These are phyloP conservation scores for Albugo candida DNA, from an alignment of 352 stramenopile genomes.

Conservation along the genomic window DNA sequence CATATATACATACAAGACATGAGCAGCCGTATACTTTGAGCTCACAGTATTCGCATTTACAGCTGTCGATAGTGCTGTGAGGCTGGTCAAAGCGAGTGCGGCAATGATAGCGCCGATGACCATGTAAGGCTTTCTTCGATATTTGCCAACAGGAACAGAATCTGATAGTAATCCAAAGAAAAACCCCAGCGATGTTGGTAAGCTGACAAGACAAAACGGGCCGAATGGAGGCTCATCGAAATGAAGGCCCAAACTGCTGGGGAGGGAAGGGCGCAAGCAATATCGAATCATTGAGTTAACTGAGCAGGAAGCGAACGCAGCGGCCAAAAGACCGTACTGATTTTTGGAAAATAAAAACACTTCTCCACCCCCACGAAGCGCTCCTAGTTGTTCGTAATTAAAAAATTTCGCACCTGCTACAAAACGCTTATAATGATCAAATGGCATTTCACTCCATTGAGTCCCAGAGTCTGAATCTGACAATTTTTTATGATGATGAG, in stretches of 20 bases:
- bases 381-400: constrained; percentile 15
- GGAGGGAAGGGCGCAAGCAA: background rate
- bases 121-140: constrained; percentile 47
- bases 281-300: background rate
- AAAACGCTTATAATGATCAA: constrained; percentile 2
- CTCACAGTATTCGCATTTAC: background rate
- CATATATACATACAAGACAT: constrained; percentile 9
- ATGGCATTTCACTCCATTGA: no score
- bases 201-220: constrained; percentile 1
- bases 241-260: background rate
- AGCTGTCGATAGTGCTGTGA: constrained; percentile 10
- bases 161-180: constrained; percentile 41
- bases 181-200: constrained; percentile 7
- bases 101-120: constrained; percentile 33
- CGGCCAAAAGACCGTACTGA: constrained; percentile 3
- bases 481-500: no score
- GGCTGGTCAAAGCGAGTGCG: constrained; percentile 17
- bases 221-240: background rate
- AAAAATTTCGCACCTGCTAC: constrained; percentile 14
- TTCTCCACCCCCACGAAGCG: constrained; percentile 8
- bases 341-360: constrained; percentile 4
- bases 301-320: background rate
- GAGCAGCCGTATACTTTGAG: no score
- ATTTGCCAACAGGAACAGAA: constrained; percentile 27
- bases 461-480: no score